Base-by-base conservation (phyloP, 257 asterid species). In the Eucommia ulmoides region DNA sequence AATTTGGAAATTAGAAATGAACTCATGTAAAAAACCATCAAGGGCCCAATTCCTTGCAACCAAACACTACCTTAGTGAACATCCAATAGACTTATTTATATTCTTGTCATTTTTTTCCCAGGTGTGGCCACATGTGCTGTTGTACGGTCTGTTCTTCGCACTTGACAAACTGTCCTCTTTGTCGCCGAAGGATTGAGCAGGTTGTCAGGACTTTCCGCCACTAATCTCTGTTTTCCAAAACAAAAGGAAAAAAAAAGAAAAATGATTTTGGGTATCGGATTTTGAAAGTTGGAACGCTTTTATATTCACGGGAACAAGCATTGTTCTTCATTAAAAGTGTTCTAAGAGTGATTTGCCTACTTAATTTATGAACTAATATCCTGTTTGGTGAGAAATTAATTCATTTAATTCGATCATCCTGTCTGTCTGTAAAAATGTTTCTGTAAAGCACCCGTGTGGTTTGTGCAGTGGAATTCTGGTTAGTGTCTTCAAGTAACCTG, bases 111-210 rank as follows among this genome's bases (percentile, higher is more conserved):
- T 29, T 8, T 29, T 35, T 56, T 67, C 63, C 69, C 88, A 91
- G 99, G 86, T 91, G 96, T 45, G 99, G 99, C 42, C 99, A 86
- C 70, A 83, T 91, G 96, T 91, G 99, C 83, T 86, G 99, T 50
- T 91, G 99, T 67, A 66, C 71, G 81, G 24, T 68, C 17, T 86
- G 96, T 66, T 76, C 95, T 26, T 81, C 94, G 15, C 99, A 86
- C 74, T 66, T 86, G 83, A 76, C 93, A 17, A 74, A 46, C 68
- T 91, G 99, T 58, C 99, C 99, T 2, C 83, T 91, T 19, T 91
- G 99, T 66, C 82, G 95, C 60, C 73, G 94, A 65, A 61, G 78
- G 69, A 66, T 83, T 48, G 95, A 86, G 33, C 88, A 68, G 76
- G 92, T 59, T 7, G 93, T 91, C 47, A 83, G 61, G 74, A 77